A percentile compares a stretch with the other conserved stretches of the same genome.
phyloP scores from a whole-genome alignment of 2,329 filamentous ascomycete species.

The Fusarium dlaminii region DNA sequence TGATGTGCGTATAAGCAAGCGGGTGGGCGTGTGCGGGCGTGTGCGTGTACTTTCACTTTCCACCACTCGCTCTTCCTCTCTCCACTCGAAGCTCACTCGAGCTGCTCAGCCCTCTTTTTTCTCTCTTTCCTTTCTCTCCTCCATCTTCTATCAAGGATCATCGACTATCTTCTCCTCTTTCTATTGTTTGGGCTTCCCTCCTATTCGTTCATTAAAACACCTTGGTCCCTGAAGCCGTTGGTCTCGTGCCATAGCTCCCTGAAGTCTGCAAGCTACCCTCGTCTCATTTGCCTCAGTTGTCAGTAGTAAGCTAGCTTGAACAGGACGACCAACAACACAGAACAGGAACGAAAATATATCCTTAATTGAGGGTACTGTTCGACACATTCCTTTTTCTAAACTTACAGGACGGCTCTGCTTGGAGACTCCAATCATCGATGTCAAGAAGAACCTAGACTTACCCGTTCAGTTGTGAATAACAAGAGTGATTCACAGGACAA shows the following conservation, averaged over 20 bases:
- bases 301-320: constrained; percentile 10
- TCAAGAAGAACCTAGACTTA: constrained; percentile 11
- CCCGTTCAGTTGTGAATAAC: constrained; percentile 13
- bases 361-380: constrained; percentile 10
- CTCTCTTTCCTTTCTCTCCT: constrained; percentile 25
- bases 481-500: constrained; percentile 7
- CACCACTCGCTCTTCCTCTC: constrained; percentile 29
- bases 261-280: constrained; percentile 29
- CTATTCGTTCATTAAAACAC: constrained; percentile 30
- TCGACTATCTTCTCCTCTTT: constrained; percentile 12
- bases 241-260: constrained; percentile 25
- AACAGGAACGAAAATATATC: constrained; percentile 2
- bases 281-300: constrained; percentile 16
- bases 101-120: constrained; percentile 36
- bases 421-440: constrained; percentile 2
- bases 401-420: constrained; percentile 6
- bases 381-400: constrained; percentile 27
- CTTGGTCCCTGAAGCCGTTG: constrained; percentile 29
- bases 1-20: constrained; percentile 42
- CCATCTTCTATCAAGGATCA: constrained; percentile 32
- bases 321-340: constrained; percentile 3
- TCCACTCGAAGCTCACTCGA: constrained; percentile 36
- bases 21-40: constrained; percentile 39
- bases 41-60: constrained; percentile 35
- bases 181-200: constrained; percentile 6